These are phyloP conservation scores for Trypanosoma cruzi DNA, from an alignment of 208 protist species.

Conservation along the genomic window DNA sequence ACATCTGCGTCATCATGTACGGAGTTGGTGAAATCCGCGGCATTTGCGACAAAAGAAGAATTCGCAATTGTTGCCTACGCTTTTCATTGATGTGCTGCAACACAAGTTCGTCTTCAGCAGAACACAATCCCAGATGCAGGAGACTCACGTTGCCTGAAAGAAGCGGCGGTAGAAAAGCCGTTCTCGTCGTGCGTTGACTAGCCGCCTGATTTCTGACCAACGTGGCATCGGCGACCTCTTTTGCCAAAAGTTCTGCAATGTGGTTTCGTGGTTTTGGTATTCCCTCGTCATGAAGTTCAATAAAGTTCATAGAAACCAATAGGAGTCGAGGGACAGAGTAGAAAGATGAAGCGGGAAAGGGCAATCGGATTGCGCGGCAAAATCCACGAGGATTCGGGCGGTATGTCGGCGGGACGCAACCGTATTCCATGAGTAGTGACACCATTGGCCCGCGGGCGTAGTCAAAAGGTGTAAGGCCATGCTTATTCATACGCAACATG, in stretches of 20 bases:
- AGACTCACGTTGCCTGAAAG: conserved; percentile 77
- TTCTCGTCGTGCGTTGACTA: conserved; percentile 40
- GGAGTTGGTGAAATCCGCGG: neutral
- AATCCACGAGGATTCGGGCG: conserved; percentile 72
- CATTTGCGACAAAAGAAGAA: neutral
- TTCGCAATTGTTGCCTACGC: conserved; percentile 15
- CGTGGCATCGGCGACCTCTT: conserved; percentile 27
- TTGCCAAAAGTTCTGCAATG: neutral
- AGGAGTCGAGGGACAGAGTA: conserved; percentile 56
- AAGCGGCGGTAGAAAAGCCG: conserved; percentile 42
- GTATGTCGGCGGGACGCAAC: conserved; percentile 81
- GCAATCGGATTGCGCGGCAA: conserved; percentile 31
- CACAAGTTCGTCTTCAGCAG: conserved; percentile 74
- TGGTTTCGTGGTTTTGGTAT: neutral
- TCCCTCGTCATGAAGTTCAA: conserved; percentile 47
- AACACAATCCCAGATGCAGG: conserved; percentile 75
- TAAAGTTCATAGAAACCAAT: conserved; percentile 62
- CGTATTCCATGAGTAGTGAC: conserved; percentile 69
- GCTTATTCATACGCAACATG: conserved; percentile 68
- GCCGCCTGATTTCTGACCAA: conserved; percentile 43
- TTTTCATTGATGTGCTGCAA: conserved; percentile 29
- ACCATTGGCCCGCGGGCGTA: conserved; percentile 81
- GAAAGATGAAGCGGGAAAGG: neutral
- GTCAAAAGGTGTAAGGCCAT: conserved; percentile 82
- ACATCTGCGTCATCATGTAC: neutral